These are phyloP conservation scores for Leccinum arenicola DNA, from an alignment of 768 basidiomycete genomes.

Conservation along the genomic window DNA sequence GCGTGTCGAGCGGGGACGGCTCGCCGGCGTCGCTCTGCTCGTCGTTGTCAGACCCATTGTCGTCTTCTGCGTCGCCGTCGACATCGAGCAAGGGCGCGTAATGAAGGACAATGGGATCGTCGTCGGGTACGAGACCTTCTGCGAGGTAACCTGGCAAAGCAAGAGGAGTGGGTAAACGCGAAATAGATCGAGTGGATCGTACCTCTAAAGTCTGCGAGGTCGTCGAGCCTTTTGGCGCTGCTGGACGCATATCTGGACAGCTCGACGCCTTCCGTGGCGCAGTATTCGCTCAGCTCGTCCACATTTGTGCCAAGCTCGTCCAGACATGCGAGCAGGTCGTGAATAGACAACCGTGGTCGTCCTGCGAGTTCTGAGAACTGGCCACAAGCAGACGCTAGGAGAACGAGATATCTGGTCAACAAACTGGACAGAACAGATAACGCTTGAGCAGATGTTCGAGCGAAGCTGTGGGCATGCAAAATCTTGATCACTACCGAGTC, in stretches of 20 bases:
- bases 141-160: conserved; percentile 52
- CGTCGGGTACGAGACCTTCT: conserved; percentile 54
- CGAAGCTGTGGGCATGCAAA: conserved; percentile 75
- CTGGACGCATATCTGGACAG: conserved; percentile 64
- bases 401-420: conserved; percentile 67
- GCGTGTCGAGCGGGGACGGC: conserved; percentile 11
- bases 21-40: conserved; percentile 20
- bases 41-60: conserved; percentile 24
- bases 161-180: conserved; percentile 16
- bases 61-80: conserved; percentile 31
- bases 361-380: conserved; percentile 76
- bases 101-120: conserved; percentile 54
- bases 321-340: conserved; percentile 64
- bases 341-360: conserved; percentile 51
- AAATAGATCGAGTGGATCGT: conserved; percentile 30
- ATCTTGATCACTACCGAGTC: conserved; percentile 68
- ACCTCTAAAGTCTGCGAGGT: conserved; percentile 73
- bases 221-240: conserved; percentile 64
- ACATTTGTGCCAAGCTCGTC: conserved; percentile 73
- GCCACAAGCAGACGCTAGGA: conserved; percentile 65
- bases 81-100: conserved; percentile 36
- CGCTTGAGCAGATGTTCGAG: conserved; percentile 72
- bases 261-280: conserved; percentile 63
- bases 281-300: conserved; percentile 69
- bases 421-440: conserved; percentile 69